phyloP scores from a whole-genome alignment of 2,329 filamentous ascomycete species.

The Apiospora kogelbergensis region DNA sequence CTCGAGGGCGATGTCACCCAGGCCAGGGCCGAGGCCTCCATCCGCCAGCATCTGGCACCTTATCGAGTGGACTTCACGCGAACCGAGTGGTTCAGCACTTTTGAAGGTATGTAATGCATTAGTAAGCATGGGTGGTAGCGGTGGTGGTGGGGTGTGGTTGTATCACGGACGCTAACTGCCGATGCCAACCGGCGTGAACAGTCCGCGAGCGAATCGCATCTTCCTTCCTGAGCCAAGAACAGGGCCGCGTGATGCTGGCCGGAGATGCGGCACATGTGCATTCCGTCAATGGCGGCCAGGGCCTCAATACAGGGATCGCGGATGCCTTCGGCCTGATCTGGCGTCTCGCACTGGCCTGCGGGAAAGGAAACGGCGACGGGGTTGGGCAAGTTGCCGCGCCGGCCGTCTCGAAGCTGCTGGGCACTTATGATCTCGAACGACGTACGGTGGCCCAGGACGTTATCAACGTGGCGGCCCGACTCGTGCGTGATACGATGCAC shows the following conservation, averaged over 20 bases:
- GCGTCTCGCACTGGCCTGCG: constrained; percentile 42
- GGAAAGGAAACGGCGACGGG: constrained; percentile 15
- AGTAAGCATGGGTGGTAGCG: neutral
- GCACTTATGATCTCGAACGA: constrained; percentile 45
- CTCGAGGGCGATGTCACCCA: constrained; percentile 45
- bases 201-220: constrained; percentile 42
- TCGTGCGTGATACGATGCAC: constrained; percentile 45
- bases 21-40: constrained; percentile 39
- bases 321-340: constrained; percentile 56
- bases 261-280: constrained; percentile 60
- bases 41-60: constrained; percentile 44
- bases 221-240: constrained; percentile 37
- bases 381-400: constrained; percentile 18
- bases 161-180: neutral
- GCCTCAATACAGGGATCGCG: constrained; percentile 58
- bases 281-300: constrained; percentile 56
- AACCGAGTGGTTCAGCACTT: constrained; percentile 51
- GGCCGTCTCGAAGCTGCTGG: constrained; percentile 28
- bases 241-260: constrained; percentile 49
- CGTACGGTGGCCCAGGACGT: constrained; percentile 43
- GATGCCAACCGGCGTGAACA: constrained; percentile 16
- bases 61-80: constrained; percentile 41
- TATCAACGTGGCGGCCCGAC: constrained; percentile 45
- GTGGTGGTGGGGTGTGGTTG: neutral
- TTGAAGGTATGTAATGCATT: constrained; percentile 38